Percentiles rank a stretch among this genome's conserved stretches.
Conservation (phyloP, 108 stramenopile genomes). For the Fragilaria crotonensis region DNA sequence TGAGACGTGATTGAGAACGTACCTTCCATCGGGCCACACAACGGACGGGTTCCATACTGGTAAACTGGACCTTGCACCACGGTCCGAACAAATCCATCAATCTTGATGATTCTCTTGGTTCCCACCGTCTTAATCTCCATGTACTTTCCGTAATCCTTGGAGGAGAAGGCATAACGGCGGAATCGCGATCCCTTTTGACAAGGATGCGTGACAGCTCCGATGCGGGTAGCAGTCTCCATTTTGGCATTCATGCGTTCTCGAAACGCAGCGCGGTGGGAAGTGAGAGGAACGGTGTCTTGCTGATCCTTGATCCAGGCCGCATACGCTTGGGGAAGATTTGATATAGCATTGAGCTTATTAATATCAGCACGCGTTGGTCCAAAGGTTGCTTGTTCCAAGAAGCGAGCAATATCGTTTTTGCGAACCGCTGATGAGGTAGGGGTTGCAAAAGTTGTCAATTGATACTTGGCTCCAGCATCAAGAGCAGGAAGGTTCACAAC, state of each 20-base stretch:
- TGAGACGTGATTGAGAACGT: too few relatives aligned
- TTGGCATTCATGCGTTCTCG: constrained; percentile 26
- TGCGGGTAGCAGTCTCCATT: constrained; percentile 19
- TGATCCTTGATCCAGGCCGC: constrained; percentile 18
- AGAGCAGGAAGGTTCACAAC: background rate
- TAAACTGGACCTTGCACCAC: background rate
- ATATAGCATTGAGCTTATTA: constrained; percentile 10
- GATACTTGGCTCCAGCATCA: background rate
- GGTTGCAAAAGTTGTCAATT: background rate
- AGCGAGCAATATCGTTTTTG: constrained; percentile 29
- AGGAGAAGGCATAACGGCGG: constrained; percentile 15
- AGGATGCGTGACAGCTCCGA: constrained; percentile 27
- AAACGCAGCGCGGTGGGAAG: constrained; percentile 39
- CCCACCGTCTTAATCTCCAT: background rate
- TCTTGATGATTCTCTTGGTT: background rate
- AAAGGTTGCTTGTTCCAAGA: constrained; percentile 52
- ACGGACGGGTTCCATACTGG: background rate
- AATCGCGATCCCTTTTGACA: constrained; percentile 30
- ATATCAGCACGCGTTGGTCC: constrained; percentile 34
- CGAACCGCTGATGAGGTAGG: background rate
- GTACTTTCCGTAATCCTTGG: constrained; percentile 16
- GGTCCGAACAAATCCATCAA: background rate
- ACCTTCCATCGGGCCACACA: background rate
- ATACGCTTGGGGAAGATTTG: background rate
- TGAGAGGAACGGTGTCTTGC: constrained; percentile 13